Conservation (phyloP, 305 asterid species). For the Fraxinus ornus region DNA sequence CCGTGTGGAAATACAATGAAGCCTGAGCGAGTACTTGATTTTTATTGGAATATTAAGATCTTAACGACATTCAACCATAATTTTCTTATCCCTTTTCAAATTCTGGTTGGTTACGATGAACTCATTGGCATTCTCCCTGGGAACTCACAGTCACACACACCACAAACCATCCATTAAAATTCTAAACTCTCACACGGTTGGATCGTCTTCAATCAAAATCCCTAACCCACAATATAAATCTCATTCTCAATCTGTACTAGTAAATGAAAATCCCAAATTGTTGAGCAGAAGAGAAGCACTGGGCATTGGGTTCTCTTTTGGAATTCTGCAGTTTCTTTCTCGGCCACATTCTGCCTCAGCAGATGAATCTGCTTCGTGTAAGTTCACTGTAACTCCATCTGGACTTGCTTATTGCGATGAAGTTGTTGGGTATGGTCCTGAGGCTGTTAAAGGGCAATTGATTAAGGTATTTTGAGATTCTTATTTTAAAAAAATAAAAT, state of each 20-base stretch:
- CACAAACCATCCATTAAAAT: slow-evolving; percentile 3
- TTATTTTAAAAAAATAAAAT: not conserved
- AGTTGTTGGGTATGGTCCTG: slow-evolving; percentile 61
- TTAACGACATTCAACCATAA: not conserved
- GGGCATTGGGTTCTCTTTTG: slow-evolving; percentile 45
- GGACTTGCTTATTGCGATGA: slow-evolving; percentile 85
- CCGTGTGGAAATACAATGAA: no score
- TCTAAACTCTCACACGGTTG: not conserved
- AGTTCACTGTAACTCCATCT: slow-evolving; percentile 57
- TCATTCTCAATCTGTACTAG: not conserved
- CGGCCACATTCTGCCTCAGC: slow-evolving; percentile 36
- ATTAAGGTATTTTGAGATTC: slow-evolving; percentile 52
- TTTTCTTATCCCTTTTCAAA: slow-evolving; percentile 22
- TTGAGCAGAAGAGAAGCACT: slow-evolving; percentile 64
- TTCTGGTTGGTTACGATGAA: slow-evolving; percentile 37
- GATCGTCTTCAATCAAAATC: slow-evolving; percentile 28
- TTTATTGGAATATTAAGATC: no score
- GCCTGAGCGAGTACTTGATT: no score
- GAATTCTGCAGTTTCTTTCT: slow-evolving; percentile 34
- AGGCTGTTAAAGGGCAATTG: slow-evolving; percentile 72
- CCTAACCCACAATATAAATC: slow-evolving; percentile 4
- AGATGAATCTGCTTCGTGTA: slow-evolving; percentile 43
- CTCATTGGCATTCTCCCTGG: slow-evolving; percentile 41
- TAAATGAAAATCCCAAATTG: not conserved
- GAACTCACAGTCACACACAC: slow-evolving; percentile 27